Evolutionary conservation across 768 basidiomycete genomes (phyloP).

Genomic region (Termitomyces sp.): DNA sequence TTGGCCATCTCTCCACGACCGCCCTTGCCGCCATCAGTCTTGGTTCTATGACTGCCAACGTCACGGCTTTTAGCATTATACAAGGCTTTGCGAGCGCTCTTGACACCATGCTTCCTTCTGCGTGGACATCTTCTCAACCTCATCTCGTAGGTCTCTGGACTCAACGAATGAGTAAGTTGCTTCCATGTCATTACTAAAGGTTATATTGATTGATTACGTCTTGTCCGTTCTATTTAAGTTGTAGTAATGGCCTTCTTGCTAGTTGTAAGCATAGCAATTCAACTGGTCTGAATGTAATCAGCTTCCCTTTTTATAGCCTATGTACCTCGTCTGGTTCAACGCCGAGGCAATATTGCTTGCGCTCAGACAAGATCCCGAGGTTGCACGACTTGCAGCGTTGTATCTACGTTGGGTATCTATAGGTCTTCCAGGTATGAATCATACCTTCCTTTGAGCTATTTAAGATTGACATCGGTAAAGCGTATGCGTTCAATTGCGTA

Average conservation of each 20-base stretch:
- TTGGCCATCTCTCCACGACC: constrained; percentile 87
- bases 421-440: constrained; percentile 60
- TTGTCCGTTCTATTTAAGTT: constrained; percentile 28
- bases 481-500: constrained; percentile 48
- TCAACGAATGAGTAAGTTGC: constrained; percentile 72
- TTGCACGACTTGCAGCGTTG: constrained; percentile 66
- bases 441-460: not conserved
- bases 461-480: constrained; percentile 16
- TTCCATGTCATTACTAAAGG: not conserved
- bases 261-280: constrained; percentile 41
- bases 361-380: constrained; percentile 77
- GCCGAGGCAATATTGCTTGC: constrained; percentile 73
- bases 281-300: not conserved
- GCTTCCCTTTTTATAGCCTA: constrained; percentile 28
- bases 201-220: not conserved
- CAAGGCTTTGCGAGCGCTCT: constrained; percentile 84
- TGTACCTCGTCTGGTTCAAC: constrained; percentile 76
- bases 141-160: constrained; percentile 86
- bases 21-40: constrained; percentile 85
- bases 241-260: constrained; percentile 55
- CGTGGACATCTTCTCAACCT: constrained; percentile 91
- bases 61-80: constrained; percentile 73
- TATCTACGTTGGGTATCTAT: constrained; percentile 76
- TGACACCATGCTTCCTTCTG: constrained; percentile 90
- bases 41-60: constrained; percentile 68